These are phyloP conservation scores for Fusarium globosum DNA, from an alignment of 2,329 filamentous ascomycete species.

Conservation along the genomic window DNA sequence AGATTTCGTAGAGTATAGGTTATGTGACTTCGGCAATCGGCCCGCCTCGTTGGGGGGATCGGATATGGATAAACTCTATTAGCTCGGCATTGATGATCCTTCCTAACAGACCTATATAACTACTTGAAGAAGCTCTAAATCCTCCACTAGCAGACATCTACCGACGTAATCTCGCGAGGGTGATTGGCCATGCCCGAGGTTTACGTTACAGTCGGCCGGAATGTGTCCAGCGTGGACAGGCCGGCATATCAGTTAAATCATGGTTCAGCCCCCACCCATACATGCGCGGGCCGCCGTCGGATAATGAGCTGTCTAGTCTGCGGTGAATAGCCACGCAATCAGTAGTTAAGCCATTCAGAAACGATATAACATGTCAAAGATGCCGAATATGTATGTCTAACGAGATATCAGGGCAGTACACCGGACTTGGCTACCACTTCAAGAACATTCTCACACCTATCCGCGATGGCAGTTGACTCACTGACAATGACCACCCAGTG, in stretches of 20 bases:
- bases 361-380: background rate
- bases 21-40: background rate
- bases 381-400: fast-evolving
- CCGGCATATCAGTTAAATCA: background rate
- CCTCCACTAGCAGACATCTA: too few species aligned
- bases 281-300: background rate
- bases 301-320: background rate
- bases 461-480: background rate
- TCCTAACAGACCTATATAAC: background rate
- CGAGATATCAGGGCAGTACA: fast-evolving
- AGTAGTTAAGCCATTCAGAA: background rate
- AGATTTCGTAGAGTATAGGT: background rate
- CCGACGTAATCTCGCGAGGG: background rate
- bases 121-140: background rate
- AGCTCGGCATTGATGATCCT: background rate
- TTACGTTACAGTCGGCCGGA: background rate
- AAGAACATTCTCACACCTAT: background rate
- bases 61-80: background rate
- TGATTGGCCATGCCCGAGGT: background rate
- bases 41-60: background rate
- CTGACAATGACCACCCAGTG: background rate
- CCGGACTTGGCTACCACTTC: background rate
- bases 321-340: background rate
- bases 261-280: background rate
- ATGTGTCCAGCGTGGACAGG: fast-evolving